Evolutionary conservation across 73 alveolate genomes (phyloP).

Genomic region (Tetrahymena thermophila): DNA sequence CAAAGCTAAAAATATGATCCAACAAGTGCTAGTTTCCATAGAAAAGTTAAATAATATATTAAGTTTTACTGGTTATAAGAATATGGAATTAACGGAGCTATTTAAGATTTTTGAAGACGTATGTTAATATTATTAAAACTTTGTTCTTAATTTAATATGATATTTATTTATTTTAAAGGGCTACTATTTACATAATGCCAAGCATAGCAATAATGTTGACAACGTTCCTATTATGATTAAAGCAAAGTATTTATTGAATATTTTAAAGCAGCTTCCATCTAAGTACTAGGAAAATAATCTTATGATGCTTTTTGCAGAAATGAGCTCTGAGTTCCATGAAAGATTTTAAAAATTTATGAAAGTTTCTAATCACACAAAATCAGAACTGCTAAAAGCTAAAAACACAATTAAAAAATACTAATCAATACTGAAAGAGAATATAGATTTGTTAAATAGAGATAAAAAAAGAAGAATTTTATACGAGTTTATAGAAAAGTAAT

Average conservation of each 20-base stretch:
- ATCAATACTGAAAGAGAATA: constrained; percentile 8
- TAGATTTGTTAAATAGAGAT: constrained; percentile 13
- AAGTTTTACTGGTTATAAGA: neutral
- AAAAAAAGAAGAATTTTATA: constrained; percentile 24
- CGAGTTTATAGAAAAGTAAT: constrained; percentile 21
- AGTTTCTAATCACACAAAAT: constrained; percentile 1
- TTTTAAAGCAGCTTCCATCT: neutral
- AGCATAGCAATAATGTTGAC: neutral
- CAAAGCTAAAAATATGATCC: constrained; percentile 9
- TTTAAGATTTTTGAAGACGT: constrained; percentile 14
- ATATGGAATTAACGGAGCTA: neutral
- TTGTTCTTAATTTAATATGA: neutral
- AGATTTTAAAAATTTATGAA: neutral
- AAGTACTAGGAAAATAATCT: constrained; percentile 1
- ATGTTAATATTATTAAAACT: neutral
- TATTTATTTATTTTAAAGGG: neutral
- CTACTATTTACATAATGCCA: neutral
- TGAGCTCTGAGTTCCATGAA: neutral
- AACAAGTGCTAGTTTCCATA: neutral
- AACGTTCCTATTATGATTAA: constrained; percentile 1
- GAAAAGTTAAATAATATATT: neutral
- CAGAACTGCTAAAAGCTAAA: constrained; percentile 15
- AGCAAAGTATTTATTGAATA: constrained; percentile 1
- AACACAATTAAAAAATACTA: constrained; percentile 12
- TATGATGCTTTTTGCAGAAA: neutral